Base-by-base conservation (phyloP, 352 stramenopile species). In the Phytophthora uliginosa region DNA sequence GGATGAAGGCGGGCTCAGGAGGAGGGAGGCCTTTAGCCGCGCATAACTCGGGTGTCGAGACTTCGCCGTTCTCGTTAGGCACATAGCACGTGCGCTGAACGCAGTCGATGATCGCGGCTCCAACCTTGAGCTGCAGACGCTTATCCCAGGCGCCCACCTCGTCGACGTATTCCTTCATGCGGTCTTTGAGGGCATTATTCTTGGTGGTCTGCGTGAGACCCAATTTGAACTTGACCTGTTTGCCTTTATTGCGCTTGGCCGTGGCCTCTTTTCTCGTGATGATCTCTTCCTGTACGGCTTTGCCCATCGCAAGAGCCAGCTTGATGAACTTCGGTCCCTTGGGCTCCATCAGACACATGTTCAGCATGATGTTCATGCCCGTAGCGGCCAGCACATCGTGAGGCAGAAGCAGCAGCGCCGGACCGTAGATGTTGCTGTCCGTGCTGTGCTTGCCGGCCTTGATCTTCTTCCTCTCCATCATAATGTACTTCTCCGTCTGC, bases 71-170 rank as follows among this genome's bases (percentile, higher is more conserved):
- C 7, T 67, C 56, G 20, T 82, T 78, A 0, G 86, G 84, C n/a
- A 91, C 77, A 52, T 89, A 92, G 65, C 88, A 95, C 47, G 89
- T 94, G 34, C 87, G 86, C 60, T 95, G 85, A 60, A 97, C 88
- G 54, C 84, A 87, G 36, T 95, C 88, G 5, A 97, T 80, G 15
- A 97, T 56, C 1, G 86, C 86, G 0, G 88, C 88, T n/a, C 90
- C 90, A 20, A 98, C 82, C 73, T 98, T 98, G 34, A 98, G 82
- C 70, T 97, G 94, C 10, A 97, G 73, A 12, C 88, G 81, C 63
- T 94, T 95, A 63, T 95, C 83, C 96, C 95, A 99, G 13, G 82
- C 81, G 17, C 89, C 91, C 8, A 92, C 85, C 7, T 72, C 84
- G n/a, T 96, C 82, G 57, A 93, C 74, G 47, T 95, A 88, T 22